Base-by-base conservation (phyloP, 106 monocot species). In the Agapanthus africanus region DNA sequence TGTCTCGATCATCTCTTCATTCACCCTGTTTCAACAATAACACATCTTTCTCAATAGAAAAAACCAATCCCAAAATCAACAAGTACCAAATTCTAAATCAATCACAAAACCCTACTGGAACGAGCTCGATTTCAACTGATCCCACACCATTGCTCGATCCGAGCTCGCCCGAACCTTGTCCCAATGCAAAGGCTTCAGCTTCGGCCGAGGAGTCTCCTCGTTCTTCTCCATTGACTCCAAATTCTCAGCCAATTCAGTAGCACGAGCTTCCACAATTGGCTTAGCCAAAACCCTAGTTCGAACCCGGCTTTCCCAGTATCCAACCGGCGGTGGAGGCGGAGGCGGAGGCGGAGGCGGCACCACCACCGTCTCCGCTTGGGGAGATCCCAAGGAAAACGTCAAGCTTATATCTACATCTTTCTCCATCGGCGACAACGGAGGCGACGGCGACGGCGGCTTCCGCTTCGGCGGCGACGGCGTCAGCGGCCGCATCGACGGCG, bases 1-100 rank as follows among this genome's bases (percentile, higher is more conserved):
- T n/a, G 85, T 83, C 73, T 92, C 91, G 10, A 92, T 92, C 91
- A 88, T 92, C 80, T 92, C 88, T 73, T 92, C 91, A 46, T 92
- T 88, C 60, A 92, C 61, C 70, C 91, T 92, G 69, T 57, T 44
- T 36, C 40, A 23, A 74, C 11, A 66, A 66, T 41, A 50, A 14
- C 11, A 60, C 44, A 65, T 22, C 14, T 8, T 19, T 10, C 1
- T 57, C 25, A n/a, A 9, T 33, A 4, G 11, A 30, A 61, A 33
- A 13, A 61, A 61, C 28, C 23, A 19, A 56, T 7, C 25, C 9
- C 19, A 16, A 19, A 56, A 56, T 56, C 54, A 11, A 22, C 1
- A 16, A 9, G 11, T 25, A 56, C 23, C 46, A 46, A 46, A 37
- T 25, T 34, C 40, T 32, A 32, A 16, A 37, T 51, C 11, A 51